These are phyloP conservation scores for Aspergillus piperis DNA, from an alignment of 2,329 filamentous ascomycete species.

Conservation along the genomic window DNA sequence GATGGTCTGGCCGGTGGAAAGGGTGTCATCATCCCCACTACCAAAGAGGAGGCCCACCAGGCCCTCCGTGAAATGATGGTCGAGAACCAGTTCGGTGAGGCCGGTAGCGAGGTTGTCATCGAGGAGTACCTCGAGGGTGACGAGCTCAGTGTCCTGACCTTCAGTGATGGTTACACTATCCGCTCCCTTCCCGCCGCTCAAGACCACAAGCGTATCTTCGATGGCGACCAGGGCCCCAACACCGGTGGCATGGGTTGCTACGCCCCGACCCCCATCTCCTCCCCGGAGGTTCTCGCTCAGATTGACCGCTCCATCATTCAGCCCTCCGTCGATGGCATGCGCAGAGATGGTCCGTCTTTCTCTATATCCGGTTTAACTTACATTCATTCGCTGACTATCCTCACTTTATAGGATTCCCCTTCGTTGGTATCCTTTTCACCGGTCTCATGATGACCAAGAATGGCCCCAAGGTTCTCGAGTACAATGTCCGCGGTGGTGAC, in stretches of 20 bases:
- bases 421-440: slow-evolving; percentile 49
- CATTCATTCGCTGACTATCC: slow-evolving; percentile 4
- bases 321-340: slow-evolving; percentile 87
- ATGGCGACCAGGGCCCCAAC: slow-evolving; percentile 87
- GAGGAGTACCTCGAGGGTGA: slow-evolving; percentile 92
- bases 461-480: slow-evolving; percentile 83
- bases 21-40: slow-evolving; percentile 84
- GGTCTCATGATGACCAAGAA: slow-evolving; percentile 88
- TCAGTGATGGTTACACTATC: slow-evolving; percentile 86
- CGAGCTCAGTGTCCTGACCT: slow-evolving; percentile 86
- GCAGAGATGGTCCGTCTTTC: slow-evolving; percentile 69
- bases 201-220: slow-evolving; percentile 93
- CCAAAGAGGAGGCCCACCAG: slow-evolving; percentile 76
- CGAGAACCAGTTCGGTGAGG: slow-evolving; percentile 78
- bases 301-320: slow-evolving; percentile 83
- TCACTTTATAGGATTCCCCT: slow-evolving; percentile 38
- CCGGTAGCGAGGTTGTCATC: slow-evolving; percentile 89
- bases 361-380: slow-evolving; percentile 71
- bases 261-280: slow-evolving; percentile 80
- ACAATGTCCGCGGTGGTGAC: slow-evolving; percentile 91
- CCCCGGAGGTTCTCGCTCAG: slow-evolving; percentile 70
- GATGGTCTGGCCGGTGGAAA: slow-evolving; percentile 91
- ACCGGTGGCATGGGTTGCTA: slow-evolving; percentile 99
- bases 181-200: slow-evolving; percentile 85
- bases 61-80: slow-evolving; percentile 91